Evolutionary conservation across 2,329 filamentous ascomycete genomes (phyloP).

Genomic region (Aspergillus sp.): DNA sequence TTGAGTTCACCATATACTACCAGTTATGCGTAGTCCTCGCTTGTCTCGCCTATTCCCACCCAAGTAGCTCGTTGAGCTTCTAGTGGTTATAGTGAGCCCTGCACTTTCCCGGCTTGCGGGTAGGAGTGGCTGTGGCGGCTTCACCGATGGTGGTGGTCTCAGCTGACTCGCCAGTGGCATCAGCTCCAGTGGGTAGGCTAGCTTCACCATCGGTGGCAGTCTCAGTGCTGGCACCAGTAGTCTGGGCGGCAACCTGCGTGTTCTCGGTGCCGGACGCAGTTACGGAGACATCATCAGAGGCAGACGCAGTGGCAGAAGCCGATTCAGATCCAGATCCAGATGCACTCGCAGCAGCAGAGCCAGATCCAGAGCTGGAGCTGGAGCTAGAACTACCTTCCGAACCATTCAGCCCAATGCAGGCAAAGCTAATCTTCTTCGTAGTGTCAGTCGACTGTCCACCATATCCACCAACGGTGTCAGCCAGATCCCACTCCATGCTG

Average conservation of each 20-base stretch:
- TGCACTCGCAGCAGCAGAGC: neutral
- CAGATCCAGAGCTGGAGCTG: neutral
- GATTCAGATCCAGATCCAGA: neutral
- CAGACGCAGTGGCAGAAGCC: neutral
- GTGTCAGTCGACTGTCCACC: slow-evolving; percentile 14
- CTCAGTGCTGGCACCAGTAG: neutral
- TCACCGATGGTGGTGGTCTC: neutral
- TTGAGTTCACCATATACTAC: neutral
- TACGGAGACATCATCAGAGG: neutral
- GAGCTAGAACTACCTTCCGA: neutral
- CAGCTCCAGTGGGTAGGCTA: neutral
- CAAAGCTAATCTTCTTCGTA: slow-evolving; percentile 26
- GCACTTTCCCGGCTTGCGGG: neutral
- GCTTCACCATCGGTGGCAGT: neutral
- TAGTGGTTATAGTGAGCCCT: neutral
- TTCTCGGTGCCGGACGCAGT: neutral
- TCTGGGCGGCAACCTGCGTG: neutral
- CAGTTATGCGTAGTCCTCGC: neutral
- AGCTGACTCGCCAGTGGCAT: neutral
- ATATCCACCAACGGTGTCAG: slow-evolving; percentile 26
- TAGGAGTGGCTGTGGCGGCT: neutral
- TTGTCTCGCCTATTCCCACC: neutral
- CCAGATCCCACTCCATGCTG: slow-evolving; percentile 42
- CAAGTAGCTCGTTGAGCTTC: neutral
- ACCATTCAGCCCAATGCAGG: slow-evolving; percentile 12